Conservation (phyloP, 805 yeast genomes). For the Lipomyces japonicus region DNA sequence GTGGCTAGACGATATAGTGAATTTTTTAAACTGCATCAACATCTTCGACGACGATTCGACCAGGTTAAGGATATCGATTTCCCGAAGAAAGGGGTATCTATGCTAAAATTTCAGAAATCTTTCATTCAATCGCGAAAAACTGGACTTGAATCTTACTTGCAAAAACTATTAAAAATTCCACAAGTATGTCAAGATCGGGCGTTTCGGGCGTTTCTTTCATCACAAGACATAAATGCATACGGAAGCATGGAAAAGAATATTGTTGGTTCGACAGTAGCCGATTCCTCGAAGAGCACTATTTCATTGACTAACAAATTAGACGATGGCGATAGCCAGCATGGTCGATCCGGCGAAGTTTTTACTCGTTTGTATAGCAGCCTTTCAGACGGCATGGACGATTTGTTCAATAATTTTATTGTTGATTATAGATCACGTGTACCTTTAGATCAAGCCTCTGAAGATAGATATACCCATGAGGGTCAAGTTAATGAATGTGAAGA, state of each 20-base stretch:
- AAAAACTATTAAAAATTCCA: slow-evolving; percentile 53
- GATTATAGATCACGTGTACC: slow-evolving; percentile 26
- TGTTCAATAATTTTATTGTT: slow-evolving; percentile 21
- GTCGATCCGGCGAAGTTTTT: slow-evolving; percentile 18
- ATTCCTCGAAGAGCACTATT: neutral
- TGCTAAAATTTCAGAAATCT: slow-evolving; percentile 66
- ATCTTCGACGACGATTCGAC: slow-evolving; percentile 53
- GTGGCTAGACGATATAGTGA: slow-evolving; percentile 88
- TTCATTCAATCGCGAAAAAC: slow-evolving; percentile 61
- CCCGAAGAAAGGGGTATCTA: slow-evolving; percentile 47
- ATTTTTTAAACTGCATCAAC: slow-evolving; percentile 66
- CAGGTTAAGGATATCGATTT: slow-evolving; percentile 49
- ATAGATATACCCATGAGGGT: neutral
- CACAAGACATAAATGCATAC: slow-evolving; percentile 34
- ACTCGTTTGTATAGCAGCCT: slow-evolving; percentile 18
- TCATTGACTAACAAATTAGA: neutral
- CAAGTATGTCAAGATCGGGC: slow-evolving; percentile 69
- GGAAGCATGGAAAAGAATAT: neutral
- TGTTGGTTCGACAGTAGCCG: neutral
- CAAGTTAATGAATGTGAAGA: neutral
- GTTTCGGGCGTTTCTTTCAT: slow-evolving; percentile 72
- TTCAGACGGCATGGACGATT: slow-evolving; percentile 27
- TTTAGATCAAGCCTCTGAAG: neutral
- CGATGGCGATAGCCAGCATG: neutral
- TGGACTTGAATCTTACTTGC: slow-evolving; percentile 61